phyloP scores from a whole-genome alignment of 495 filamentous ascomycete species.

The Melanomma pulvis-pyrius region DNA sequence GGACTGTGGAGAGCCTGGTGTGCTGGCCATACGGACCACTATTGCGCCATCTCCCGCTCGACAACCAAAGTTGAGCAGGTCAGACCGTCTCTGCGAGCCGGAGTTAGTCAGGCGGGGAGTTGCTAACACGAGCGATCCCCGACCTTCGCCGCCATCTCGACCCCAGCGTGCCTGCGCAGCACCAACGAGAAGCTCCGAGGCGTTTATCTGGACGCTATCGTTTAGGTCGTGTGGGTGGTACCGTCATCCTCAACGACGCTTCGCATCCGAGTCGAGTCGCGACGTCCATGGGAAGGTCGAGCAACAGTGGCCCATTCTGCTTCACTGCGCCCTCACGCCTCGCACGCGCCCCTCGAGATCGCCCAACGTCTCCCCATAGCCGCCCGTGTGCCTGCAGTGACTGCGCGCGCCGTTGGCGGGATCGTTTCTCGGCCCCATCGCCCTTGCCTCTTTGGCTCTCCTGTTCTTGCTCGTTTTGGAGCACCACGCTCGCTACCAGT shows the following conservation, averaged over 20 bases:
- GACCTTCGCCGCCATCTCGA: not conserved
- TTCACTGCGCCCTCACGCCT: not conserved
- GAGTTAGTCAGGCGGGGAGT: not conserved
- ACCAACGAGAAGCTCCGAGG: too few species aligned
- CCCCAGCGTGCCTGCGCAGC: not conserved
- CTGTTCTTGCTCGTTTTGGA: not conserved
- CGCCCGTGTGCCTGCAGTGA: not conserved
- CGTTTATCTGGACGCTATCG: not conserved
- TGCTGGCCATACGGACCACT: not conserved
- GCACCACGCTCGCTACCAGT: conserved; percentile 18
- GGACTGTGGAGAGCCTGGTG: conserved; percentile 1
- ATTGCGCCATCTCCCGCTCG: conserved; percentile 29
- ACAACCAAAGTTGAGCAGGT: conserved; percentile 13
- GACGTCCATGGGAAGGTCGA: not conserved
- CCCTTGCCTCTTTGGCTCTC: not conserved
- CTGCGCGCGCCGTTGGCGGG: not conserved
- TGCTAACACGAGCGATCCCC: not conserved
- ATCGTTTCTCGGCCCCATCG: not conserved
- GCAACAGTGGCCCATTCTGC: not conserved
- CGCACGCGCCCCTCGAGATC: not conserved
- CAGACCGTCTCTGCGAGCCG: not conserved
- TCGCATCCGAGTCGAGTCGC: not conserved
- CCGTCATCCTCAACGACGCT: not conserved
- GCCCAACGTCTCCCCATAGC: not conserved
- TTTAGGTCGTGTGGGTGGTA: too few species aligned